Base-by-base conservation (phyloP, 108 stramenopile genomes). In the Fistulifera pelliculosa region DNA sequence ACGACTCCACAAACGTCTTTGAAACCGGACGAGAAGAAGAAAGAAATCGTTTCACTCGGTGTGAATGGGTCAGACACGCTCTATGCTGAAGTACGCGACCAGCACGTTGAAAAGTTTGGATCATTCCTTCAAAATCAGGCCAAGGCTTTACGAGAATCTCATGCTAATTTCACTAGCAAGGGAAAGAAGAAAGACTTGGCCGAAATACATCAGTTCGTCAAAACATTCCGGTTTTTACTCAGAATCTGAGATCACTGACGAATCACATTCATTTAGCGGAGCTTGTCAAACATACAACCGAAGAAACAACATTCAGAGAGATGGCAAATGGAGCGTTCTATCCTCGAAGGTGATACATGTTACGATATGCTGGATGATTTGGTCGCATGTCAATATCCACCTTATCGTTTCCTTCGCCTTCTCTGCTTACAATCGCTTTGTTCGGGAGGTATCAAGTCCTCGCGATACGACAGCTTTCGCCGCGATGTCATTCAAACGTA, bases 131-230 rank as follows among this genome's bases (percentile, higher is more conserved):
- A 96, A 71, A 88, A 83, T 61, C 92, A 94, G 66, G 97, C 95
- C 25, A 85, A 82, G 63, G 83, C 91, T 15, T 62, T 98, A 27
- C 68, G 85, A 42, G 85, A 93, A 66, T 79, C 76, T 41, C 94
- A 96, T 62, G 83, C 85, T 16, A 74, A 81, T 44, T 96, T 98
- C 73, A 88, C 92, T 4, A 80, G 73, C 27, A 83, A 85, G 52
- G 85, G 79, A 49, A 90, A 61, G 62, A 96, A 85, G 62, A 94
- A 83, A 60, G 89, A 91, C 67, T 69, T 98, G 60, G 67, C 73
- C 5, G 94, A 98, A 71, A 94, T 98, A 26, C 95, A 98, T 70
- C 92, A 90, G 59, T 95, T 98, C 60, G 95, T 96, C 49, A 98
- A 98, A 85, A 95, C 69, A 98, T 98, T 47, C 97, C 97, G 0